phyloP scores from a whole-genome alignment of 2,329 filamentous ascomycete genomes.

The Colletotrichum paranaense region DNA sequence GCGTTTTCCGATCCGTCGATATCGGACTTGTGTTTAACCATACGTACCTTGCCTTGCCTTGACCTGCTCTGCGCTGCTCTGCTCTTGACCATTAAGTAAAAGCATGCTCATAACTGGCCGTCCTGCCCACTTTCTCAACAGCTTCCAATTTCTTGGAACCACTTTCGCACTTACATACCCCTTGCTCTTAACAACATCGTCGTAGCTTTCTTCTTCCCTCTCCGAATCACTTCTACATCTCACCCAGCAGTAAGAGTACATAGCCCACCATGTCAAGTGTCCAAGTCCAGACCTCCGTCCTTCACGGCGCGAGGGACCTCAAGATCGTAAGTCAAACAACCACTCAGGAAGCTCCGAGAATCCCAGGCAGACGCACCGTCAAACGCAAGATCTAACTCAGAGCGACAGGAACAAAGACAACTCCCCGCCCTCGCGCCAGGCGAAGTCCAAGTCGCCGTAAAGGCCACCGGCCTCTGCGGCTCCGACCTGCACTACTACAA shows the following conservation, averaged over 20 bases:
- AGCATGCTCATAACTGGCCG: slow-evolving; percentile 3
- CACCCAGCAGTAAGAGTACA: neutral
- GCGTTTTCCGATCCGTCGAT: slow-evolving; percentile 24
- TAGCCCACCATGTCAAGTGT: slow-evolving; percentile 21
- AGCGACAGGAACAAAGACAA: slow-evolving; percentile 62
- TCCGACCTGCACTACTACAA: slow-evolving; percentile 76
- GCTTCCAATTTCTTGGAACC: neutral
- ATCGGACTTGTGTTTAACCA: slow-evolving; percentile 12
- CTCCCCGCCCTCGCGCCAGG: slow-evolving; percentile 64
- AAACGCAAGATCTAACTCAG: slow-evolving; percentile 7
- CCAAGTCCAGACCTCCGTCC: slow-evolving; percentile 61
- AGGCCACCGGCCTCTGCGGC: slow-evolving; percentile 74
- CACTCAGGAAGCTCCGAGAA: neutral
- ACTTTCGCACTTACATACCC: neutral
- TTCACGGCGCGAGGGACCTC: slow-evolving; percentile 64
- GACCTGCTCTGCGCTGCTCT: neutral
- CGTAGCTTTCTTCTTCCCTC: neutral
- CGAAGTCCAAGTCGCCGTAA: slow-evolving; percentile 71
- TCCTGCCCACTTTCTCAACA: slow-evolving; percentile 8
- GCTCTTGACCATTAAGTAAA: slow-evolving; percentile 4
- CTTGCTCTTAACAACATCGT: neutral
- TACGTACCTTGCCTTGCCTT: neutral
- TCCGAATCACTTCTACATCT: neutral
- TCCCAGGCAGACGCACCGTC: neutral
- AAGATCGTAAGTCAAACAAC: slow-evolving; percentile 53